These are phyloP conservation scores for Solanum pennellii DNA, from an alignment of 257 asterid genomes.

Conservation along the genomic window DNA sequence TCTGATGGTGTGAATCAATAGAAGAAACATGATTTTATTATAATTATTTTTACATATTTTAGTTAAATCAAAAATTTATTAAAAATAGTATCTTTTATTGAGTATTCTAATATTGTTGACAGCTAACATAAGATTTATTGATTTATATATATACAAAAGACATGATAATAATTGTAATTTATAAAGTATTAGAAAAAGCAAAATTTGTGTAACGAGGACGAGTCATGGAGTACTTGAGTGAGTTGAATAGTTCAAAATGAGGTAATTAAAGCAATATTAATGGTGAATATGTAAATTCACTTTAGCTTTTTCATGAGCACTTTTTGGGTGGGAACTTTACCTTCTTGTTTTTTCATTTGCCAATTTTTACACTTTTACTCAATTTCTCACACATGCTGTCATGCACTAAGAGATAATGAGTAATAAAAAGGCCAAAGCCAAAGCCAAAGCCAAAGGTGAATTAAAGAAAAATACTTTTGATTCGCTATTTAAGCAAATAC, in stretches of 20 bases:
- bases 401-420: neutral
- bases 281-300: neutral
- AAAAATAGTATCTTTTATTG: too few relatives aligned
- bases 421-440: neutral
- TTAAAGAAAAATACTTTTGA: neutral
- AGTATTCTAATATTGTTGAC: neutral
- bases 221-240: neutral
- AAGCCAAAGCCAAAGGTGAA: neutral
- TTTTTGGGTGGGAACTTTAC: neutral
- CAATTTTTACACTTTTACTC: neutral
- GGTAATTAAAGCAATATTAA: neutral
- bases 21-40: neutral
- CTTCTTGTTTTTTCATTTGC: neutral
- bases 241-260: neutral
- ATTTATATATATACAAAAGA: neutral
- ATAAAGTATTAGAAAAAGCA: neutral
- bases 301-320: neutral
- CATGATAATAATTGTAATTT: neutral
- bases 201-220: neutral
- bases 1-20: neutral
- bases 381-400: neutral
- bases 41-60: too few relatives aligned
- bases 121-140: neutral
- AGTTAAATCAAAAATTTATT: fast-evolving
- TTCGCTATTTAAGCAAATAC: neutral